Evolutionary conservation across 768 basidiomycete species (phyloP).

Genomic region (Ramaria sp.): DNA sequence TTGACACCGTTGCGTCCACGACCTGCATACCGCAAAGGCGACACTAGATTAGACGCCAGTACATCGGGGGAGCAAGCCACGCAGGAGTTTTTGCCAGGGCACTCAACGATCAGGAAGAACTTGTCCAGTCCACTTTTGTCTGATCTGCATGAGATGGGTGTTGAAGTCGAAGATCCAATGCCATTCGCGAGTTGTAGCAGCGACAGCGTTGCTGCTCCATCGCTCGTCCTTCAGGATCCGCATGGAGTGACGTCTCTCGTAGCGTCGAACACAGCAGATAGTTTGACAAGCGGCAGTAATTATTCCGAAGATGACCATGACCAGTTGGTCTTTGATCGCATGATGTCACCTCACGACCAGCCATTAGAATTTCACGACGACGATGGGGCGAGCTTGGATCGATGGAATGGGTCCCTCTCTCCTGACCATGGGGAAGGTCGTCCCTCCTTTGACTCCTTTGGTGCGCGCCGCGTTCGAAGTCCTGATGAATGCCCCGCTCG

Average conservation of each 20-base stretch:
- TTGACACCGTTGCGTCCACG: neutral
- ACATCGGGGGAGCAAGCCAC: neutral
- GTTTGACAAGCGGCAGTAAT: slow-evolving; percentile 1
- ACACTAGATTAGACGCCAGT: neutral
- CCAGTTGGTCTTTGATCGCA: neutral
- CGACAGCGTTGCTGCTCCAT: slow-evolving; percentile 5
- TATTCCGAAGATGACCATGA: slow-evolving; percentile 1
- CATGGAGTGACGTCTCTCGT: slow-evolving; percentile 6
- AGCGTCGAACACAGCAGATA: slow-evolving; percentile 4
- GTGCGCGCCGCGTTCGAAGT: slow-evolving; percentile 5
- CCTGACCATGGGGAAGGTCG: slow-evolving; percentile 3
- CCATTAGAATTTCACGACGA: neutral
- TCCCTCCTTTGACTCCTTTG: slow-evolving; percentile 9
- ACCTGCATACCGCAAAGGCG: neutral
- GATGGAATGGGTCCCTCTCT: neutral
- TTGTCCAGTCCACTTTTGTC: slow-evolving; percentile 9
- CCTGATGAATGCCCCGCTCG: slow-evolving; percentile 1
- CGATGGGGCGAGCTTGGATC: slow-evolving; percentile 3
- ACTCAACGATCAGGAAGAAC: slow-evolving; percentile 7
- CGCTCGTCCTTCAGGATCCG: slow-evolving; percentile 7
- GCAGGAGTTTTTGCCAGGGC: slow-evolving; percentile 2
- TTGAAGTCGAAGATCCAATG: slow-evolving; percentile 1
- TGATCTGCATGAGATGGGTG: slow-evolving; percentile 9
- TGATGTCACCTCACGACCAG: neutral
- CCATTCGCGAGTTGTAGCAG: neutral